Evolutionary conservation across 345 rosid genomes (phyloP).

Genomic region (Brassica nigra): DNA sequence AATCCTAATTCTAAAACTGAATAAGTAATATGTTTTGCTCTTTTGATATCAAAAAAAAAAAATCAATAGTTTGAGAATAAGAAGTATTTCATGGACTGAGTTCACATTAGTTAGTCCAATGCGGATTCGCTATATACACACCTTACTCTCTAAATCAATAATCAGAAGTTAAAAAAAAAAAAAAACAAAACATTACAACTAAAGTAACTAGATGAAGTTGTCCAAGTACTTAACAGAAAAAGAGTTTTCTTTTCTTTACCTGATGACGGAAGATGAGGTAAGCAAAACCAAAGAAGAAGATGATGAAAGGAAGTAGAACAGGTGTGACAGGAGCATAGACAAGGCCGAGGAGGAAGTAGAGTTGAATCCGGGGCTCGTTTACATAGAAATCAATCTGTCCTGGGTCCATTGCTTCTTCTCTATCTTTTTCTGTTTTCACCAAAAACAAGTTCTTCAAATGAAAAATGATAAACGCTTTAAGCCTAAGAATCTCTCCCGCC

Average conservation of each 20-base stretch:
- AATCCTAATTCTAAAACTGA: neutral
- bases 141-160: no score
- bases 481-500: conserved; percentile 83
- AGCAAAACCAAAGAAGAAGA: conserved; percentile 80
- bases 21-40: no score
- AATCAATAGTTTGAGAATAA: neutral
- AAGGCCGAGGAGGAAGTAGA: conserved; percentile 90
- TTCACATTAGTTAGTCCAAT: no score
- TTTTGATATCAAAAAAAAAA: no score
- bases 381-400: conserved; percentile 84
- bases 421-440: conserved; percentile 95
- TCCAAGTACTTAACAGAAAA: neutral
- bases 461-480: conserved; percentile 76
- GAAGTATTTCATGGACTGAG: no score
- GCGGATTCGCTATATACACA: no score
- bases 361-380: conserved; percentile 90
- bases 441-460: conserved; percentile 87
- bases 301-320: conserved; percentile 77
- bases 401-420: conserved; percentile 94
- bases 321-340: conserved; percentile 94
- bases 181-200: neutral
- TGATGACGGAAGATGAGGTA: conserved; percentile 88
- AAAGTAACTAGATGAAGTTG: neutral
- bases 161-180: no score
- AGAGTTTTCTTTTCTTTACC: conserved; percentile 43